Conservation (phyloP, 805 yeast species). For the Alloascoidea africana region DNA sequence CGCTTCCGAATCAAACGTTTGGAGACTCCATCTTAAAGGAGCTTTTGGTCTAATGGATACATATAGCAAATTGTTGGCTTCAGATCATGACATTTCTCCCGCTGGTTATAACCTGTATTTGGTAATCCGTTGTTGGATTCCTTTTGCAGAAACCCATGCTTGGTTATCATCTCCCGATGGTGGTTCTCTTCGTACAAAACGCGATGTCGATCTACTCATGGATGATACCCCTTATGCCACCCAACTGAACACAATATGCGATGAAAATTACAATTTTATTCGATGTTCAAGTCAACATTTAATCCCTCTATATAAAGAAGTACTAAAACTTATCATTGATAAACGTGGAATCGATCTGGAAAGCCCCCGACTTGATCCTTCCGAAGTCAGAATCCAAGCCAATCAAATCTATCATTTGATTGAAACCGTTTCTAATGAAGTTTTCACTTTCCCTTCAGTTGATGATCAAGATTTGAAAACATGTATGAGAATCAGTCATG, state of each 20-base stretch:
- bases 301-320: not conserved
- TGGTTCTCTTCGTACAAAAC: not conserved
- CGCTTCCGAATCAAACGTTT: not conserved
- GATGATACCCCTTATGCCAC: not conserved
- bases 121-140: not conserved
- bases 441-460: not conserved
- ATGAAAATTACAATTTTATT: not conserved
- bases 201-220: not conserved
- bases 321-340: not conserved
- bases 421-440: not conserved
- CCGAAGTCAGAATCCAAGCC: not conserved
- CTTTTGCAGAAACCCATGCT: slow-evolving; percentile 1
- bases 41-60: not conserved
- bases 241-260: not conserved
- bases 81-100: not conserved
- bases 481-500: not conserved
- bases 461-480: not conserved
- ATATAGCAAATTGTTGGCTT: not conserved
- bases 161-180: slow-evolving; percentile 1
- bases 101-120: not conserved
- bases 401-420: not conserved
- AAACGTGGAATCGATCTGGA: not conserved
- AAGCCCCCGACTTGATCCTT: not conserved
- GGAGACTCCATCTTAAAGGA: not conserved
- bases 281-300: not conserved